Evolutionary conservation across 148 eudicot species (phyloP), one percentile per base, ranked within the genome.

Genomic region (Rhododendron williamsianum): DNA sequence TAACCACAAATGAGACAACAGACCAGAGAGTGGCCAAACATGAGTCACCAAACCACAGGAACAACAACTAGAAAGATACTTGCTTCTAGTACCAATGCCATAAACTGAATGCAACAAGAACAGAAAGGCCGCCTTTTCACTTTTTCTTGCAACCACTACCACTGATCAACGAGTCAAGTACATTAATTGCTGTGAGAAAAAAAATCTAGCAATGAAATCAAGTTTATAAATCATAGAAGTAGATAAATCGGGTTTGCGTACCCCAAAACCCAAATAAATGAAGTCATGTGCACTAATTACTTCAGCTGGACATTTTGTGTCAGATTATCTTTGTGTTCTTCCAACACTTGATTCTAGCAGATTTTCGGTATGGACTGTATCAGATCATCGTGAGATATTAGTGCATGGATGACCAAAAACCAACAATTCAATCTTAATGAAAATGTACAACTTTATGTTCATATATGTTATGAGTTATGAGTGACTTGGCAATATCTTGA

Each of bases 11-110:
- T 67, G 72, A 65, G 4, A 65, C 73, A 67, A 27, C 13, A 67
- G 27, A 65, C 33, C 15, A n/a, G 73, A 67, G 73, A 9, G 73
- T 10, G 35, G 15, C 73, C 4, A 63, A 21, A 12, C 15, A 43
- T 71, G 48, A 67, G 84, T 41, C 41, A 83, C 25, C 25, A 73
- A n/a, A 71, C 46, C 52, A 83, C 60, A 69, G 77, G 49, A 71
- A 83, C 80, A 51, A 83, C 1, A 41, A 73, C 65, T 8, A 43
- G 12, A 18, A 38, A 38, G 21, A 6, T 16, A 76, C 49, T 35
- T 18, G 79, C 25, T 35, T 76, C 71, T 23, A 65, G 25, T 76
- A 18, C 9, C 23, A 76, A 76, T 41, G 23, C 52, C 49, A 41
- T 43, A 6, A 76, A 76, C 48, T 43, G 6, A 76, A 76, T 41